Percentiles rank a stretch among this genome's conserved stretches.
Conservation (phyloP, 2,329 filamentous ascomycete genomes). For the Diplodia intermedia region DNA sequence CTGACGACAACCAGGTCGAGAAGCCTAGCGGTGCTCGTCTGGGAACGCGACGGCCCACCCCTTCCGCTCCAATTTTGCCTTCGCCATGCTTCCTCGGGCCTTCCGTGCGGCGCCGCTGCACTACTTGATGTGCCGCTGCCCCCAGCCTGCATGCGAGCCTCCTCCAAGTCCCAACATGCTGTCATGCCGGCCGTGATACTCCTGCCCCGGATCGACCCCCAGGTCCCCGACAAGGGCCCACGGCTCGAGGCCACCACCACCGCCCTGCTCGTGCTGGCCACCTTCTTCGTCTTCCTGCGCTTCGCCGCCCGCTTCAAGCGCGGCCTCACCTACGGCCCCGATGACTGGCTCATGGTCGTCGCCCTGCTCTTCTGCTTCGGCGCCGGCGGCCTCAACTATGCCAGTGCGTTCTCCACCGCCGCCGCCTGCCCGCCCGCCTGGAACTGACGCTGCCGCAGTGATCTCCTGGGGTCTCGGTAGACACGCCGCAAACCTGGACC, state of each 20-base stretch:
- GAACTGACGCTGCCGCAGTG: constrained; percentile 28
- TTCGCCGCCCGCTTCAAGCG: constrained; percentile 20
- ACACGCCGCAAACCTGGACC: constrained; percentile 33
- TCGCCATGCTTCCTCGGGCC: neutral
- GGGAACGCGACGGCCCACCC: constrained; percentile 5
- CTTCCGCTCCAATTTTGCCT: neutral
- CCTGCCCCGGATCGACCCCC: constrained; percentile 2
- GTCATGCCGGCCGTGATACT: constrained; percentile 29
- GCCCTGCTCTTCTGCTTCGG: constrained; percentile 35
- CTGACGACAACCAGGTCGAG: neutral
- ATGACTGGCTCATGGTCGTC: constrained; percentile 43
- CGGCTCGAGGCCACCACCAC: constrained; percentile 16
- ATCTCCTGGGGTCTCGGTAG: constrained; percentile 36
- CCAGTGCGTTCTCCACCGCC: neutral
- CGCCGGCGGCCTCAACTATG: constrained; percentile 24
- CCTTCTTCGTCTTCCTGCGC: constrained; percentile 27
- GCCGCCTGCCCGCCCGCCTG: no score
- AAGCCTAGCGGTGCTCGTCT: neutral
- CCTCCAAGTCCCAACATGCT: constrained; percentile 8
- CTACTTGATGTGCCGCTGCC: constrained; percentile 17
- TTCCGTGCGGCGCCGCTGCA: neutral
- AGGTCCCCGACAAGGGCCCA: constrained; percentile 27
- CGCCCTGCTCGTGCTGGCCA: constrained; percentile 29
- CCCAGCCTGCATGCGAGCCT: neutral
- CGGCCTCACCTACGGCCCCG: constrained; percentile 38